Conservation (phyloP, 345 rosid genomes). For the Dovyalis caffra region DNA sequence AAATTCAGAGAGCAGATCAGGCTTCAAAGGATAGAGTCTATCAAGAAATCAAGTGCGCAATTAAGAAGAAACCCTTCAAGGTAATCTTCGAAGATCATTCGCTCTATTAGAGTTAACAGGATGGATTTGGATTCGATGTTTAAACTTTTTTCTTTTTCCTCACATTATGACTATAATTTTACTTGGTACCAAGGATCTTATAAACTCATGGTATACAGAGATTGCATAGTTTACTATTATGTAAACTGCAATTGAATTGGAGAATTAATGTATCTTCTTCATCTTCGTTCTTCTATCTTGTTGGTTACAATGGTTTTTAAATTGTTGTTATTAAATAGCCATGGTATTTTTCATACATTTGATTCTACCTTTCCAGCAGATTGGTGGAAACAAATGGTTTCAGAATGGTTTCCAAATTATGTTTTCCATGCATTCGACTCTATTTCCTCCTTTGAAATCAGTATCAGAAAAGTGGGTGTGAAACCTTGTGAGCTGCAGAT, state of each 20-base stretch:
- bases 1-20: slow-evolving; percentile 97
- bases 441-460: too few relatives aligned
- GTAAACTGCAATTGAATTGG: slow-evolving; percentile 11
- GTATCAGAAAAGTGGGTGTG: too few relatives aligned
- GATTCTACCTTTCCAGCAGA: neutral
- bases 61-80: slow-evolving; percentile 11
- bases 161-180: slow-evolving; percentile 1
- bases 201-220: slow-evolving; percentile 20
- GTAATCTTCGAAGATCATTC: slow-evolving; percentile 1
- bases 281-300: neutral
- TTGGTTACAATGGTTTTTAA: neutral
- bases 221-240: slow-evolving; percentile 18
- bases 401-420: too few relatives aligned
- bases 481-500: too few relatives aligned
- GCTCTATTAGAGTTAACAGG: neutral
- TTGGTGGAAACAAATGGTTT: neutral
- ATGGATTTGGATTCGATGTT: slow-evolving; percentile 10
- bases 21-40: slow-evolving; percentile 89
- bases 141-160: neutral
- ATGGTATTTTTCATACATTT: neutral
- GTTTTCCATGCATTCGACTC: too few relatives aligned
- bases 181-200: neutral
- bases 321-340: neutral
- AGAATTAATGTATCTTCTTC: slow-evolving; percentile 6
- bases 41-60: slow-evolving; percentile 40